Evolutionary conservation across 2,329 filamentous ascomycete species (phyloP).

Genomic region (Trichophyton rubrum): DNA sequence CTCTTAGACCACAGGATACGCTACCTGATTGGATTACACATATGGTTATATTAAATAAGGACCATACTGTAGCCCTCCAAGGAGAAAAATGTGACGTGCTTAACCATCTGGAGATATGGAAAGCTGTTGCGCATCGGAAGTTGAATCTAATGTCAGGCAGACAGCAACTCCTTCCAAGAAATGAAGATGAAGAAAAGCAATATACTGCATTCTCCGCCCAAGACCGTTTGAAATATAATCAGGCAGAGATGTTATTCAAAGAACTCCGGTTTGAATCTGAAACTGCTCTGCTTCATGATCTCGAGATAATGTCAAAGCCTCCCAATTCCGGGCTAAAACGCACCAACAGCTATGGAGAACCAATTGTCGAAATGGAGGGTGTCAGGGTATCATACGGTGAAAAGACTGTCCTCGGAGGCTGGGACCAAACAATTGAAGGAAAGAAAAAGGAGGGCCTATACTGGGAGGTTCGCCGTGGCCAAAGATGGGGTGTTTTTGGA

Average conservation of each 20-base stretch:
- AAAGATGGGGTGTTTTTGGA: constrained; percentile 86
- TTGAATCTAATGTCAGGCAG: constrained; percentile 14
- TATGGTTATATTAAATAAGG: constrained; percentile 56
- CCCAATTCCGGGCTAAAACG: not conserved
- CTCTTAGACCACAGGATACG: constrained; percentile 70
- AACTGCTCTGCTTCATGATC: constrained; percentile 7
- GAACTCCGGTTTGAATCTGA: constrained; percentile 14
- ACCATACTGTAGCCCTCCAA: constrained; percentile 52
- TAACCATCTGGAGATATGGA: constrained; percentile 21
- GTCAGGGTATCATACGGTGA: constrained; percentile 69
- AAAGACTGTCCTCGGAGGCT: constrained; percentile 68
- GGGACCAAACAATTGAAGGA: constrained; percentile 49
- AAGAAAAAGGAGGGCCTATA: constrained; percentile 49
- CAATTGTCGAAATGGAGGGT: constrained; percentile 75
- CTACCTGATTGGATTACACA: constrained; percentile 88
- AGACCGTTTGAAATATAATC: constrained; percentile 10
- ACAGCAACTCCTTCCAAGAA: constrained; percentile 18
- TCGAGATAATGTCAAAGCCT: constrained; percentile 5
- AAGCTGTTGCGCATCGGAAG: constrained; percentile 12
- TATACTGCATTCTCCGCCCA: constrained; percentile 8
- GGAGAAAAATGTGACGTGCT: constrained; percentile 55
- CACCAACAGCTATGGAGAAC: constrained; percentile 41
- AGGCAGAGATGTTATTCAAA: constrained; percentile 4
- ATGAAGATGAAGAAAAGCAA: constrained; percentile 6
- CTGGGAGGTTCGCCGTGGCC: constrained; percentile 71